Conservation (phyloP, 2,329 filamentous ascomycete genomes). For the Ascochyta lentis region DNA sequence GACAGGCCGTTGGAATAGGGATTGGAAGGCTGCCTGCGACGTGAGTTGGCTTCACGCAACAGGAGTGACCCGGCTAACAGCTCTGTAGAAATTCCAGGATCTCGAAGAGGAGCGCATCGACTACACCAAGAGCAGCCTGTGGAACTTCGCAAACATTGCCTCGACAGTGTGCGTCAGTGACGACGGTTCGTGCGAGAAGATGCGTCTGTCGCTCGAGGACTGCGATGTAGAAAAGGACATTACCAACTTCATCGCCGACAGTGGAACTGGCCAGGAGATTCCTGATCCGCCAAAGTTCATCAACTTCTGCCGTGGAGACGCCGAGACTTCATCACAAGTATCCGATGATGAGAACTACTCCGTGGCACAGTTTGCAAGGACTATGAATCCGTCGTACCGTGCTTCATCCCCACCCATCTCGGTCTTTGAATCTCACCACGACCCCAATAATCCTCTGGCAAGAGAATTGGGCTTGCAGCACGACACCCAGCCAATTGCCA, state of each 20-base stretch:
- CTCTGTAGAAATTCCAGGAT: conserved; percentile 87
- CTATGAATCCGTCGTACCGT: conserved; percentile 93
- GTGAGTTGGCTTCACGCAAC: conserved; percentile 44
- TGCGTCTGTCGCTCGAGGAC: conserved; percentile 88
- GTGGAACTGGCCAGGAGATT: conserved; percentile 94
- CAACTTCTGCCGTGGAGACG: conserved; percentile 94
- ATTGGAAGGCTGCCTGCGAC: conserved; percentile 96
- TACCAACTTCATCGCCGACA: conserved; percentile 82
- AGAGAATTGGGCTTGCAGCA: conserved; percentile 68
- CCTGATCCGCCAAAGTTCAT: conserved; percentile 97
- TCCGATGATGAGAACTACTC: conserved; percentile 91
- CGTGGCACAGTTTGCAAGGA: conserved; percentile 92
- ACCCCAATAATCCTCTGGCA: conserved; percentile 77
- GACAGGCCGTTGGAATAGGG: conserved; percentile 92
- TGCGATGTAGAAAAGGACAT: conserved; percentile 99
- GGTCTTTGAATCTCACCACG: conserved; percentile 89
- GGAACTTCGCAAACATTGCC: conserved; percentile 96
- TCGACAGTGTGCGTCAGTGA: conserved; percentile 98
- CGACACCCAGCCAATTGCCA: conserved; percentile 38
- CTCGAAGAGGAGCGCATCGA: conserved; percentile 96
- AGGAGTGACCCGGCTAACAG: conserved; percentile 13
- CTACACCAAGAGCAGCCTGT: conserved; percentile 96
- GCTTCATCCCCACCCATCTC: conserved; percentile 97
- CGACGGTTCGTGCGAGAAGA: conserved; percentile 91
- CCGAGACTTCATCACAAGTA: conserved; percentile 79